phyloP scores from a whole-genome alignment of 2,329 filamentous ascomycete species.

The Paraphoma chrysanthemicola region DNA sequence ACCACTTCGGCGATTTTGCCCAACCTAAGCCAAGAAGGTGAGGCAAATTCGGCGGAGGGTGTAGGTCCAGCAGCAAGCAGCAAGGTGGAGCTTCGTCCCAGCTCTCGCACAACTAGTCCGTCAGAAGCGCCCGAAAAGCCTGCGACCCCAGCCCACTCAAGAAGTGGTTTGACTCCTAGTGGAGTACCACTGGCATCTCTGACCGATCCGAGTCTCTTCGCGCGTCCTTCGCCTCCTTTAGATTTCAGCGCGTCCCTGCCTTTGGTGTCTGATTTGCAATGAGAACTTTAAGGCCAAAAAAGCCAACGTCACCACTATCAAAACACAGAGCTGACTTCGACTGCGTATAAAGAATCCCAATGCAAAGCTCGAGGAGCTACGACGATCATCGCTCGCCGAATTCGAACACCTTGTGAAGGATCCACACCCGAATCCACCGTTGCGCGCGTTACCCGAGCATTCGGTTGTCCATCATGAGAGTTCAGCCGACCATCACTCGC shows the following conservation, averaged over 20 bases:
- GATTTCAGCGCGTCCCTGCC: conserved; percentile 13
- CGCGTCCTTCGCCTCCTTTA: conserved; percentile 3
- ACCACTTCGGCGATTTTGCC: conserved; percentile 8
- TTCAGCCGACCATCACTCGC: neutral
- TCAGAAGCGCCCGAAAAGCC: neutral
- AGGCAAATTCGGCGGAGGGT: neutral
- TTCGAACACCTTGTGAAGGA: conserved; percentile 49
- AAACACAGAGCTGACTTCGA: conserved; percentile 36
- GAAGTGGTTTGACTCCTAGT: conserved; percentile 27
- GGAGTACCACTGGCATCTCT: conserved; percentile 40
- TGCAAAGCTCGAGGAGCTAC: conserved; percentile 55
- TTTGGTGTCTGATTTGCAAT: conserved; percentile 1
- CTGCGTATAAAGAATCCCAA: conserved; percentile 51
- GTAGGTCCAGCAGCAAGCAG: neutral
- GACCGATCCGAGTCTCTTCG: conserved; percentile 30
- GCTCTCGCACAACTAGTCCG: neutral
- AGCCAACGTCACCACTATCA: conserved; percentile 13
- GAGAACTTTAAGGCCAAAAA: conserved; percentile 7
- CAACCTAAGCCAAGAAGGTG: neutral
- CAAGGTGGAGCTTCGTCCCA: too few species aligned
- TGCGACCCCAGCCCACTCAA: neutral
- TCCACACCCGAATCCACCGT: conserved; percentile 36
- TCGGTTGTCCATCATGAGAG: conserved; percentile 26
- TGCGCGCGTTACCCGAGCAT: conserved; percentile 47
- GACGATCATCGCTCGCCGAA: conserved; percentile 53